Percentiles rank a stretch among this genome's conserved stretches.
phyloP scores from a whole-genome alignment of 2,329 filamentous ascomycete species.

The Arthroderma uncinatum region DNA sequence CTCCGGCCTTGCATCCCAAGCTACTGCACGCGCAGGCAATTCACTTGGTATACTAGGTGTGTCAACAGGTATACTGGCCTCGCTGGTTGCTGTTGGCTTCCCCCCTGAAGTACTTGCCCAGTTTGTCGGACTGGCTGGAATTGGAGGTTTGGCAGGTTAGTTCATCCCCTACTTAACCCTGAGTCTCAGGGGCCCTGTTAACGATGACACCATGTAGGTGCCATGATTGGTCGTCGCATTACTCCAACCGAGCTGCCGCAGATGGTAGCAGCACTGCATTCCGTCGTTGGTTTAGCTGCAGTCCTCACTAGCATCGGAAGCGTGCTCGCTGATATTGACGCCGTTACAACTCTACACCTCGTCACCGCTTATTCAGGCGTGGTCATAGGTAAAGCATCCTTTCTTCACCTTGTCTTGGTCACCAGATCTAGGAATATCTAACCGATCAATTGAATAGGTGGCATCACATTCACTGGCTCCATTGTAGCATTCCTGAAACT shows the following conservation, averaged over 20 bases:
- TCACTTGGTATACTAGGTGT: slow-evolving; percentile 80
- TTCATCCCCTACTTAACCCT: slow-evolving; percentile 4
- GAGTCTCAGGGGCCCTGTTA: neutral
- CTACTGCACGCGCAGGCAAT: slow-evolving; percentile 75
- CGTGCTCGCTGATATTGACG: slow-evolving; percentile 60
- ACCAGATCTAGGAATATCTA: slow-evolving; percentile 1
- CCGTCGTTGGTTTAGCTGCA: slow-evolving; percentile 77
- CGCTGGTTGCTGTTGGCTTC: slow-evolving; percentile 70
- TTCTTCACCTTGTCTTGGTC: neutral
- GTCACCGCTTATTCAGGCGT: slow-evolving; percentile 80
- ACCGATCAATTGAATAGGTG: slow-evolving; percentile 36
- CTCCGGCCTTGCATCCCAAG: slow-evolving; percentile 68
- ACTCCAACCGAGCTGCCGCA: slow-evolving; percentile 81
- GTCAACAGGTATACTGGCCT: slow-evolving; percentile 69
- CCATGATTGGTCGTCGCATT: slow-evolving; percentile 72
- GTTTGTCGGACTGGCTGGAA: slow-evolving; percentile 62
- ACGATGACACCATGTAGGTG: slow-evolving; percentile 33
- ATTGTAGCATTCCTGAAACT: slow-evolving; percentile 85
- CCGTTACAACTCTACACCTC: slow-evolving; percentile 67
- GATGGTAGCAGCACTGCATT: slow-evolving; percentile 79
- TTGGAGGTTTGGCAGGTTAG: slow-evolving; percentile 54
- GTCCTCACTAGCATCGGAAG: slow-evolving; percentile 82
- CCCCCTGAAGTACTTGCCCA: slow-evolving; percentile 66
- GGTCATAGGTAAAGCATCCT: slow-evolving; percentile 50
- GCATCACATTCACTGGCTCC: slow-evolving; percentile 82